Conservation (phyloP, 1,139 yeast species). For the Ogataea hybrid region DNA sequence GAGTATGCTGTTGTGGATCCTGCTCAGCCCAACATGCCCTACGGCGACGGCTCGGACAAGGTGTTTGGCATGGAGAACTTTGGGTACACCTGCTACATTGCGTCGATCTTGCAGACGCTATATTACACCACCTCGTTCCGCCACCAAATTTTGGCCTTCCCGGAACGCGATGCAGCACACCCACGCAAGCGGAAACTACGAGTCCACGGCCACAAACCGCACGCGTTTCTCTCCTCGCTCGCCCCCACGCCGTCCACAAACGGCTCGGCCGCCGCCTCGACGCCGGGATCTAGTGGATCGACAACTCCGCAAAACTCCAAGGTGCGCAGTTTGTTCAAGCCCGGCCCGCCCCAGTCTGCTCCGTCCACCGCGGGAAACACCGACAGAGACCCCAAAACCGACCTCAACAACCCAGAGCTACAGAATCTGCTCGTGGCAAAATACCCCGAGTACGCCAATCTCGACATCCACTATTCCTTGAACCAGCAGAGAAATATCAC, state of each 20-base stretch:
- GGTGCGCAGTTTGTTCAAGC: slow-evolving; percentile 18
- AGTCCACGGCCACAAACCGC: slow-evolving; percentile 36
- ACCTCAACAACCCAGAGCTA: slow-evolving; percentile 19
- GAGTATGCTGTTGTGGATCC: slow-evolving; percentile 23
- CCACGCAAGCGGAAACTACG: slow-evolving; percentile 38
- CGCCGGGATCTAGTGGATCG: slow-evolving; percentile 3
- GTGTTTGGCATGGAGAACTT: slow-evolving; percentile 94
- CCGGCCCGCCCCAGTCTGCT: slow-evolving; percentile 6
- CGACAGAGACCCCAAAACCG: slow-evolving; percentile 2
- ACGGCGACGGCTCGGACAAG: slow-evolving; percentile 67
- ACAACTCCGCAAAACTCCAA: slow-evolving; percentile 11
- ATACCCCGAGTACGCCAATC: slow-evolving; percentile 28
- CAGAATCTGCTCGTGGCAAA: slow-evolving; percentile 18
- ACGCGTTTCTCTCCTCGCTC: slow-evolving; percentile 40
- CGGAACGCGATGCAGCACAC: slow-evolving; percentile 31
- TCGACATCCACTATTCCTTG: slow-evolving; percentile 27
- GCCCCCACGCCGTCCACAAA: slow-evolving; percentile 13
- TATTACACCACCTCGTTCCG: slow-evolving; percentile 74
- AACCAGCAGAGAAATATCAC: slow-evolving; percentile 38
- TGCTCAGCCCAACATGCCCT: slow-evolving; percentile 33
- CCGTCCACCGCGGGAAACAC: slow-evolving; percentile 5
- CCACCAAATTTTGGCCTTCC: slow-evolving; percentile 49
- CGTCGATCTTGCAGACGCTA: slow-evolving; percentile 85
- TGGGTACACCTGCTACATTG: slow-evolving; percentile 94
- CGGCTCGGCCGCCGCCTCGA: slow-evolving; percentile 1